A percentile compares a stretch with the other conserved stretches of the same genome.
These are phyloP conservation scores for Lipomyces anomalus DNA, from an alignment of 805 yeast genomes.

Conservation along the genomic window DNA sequence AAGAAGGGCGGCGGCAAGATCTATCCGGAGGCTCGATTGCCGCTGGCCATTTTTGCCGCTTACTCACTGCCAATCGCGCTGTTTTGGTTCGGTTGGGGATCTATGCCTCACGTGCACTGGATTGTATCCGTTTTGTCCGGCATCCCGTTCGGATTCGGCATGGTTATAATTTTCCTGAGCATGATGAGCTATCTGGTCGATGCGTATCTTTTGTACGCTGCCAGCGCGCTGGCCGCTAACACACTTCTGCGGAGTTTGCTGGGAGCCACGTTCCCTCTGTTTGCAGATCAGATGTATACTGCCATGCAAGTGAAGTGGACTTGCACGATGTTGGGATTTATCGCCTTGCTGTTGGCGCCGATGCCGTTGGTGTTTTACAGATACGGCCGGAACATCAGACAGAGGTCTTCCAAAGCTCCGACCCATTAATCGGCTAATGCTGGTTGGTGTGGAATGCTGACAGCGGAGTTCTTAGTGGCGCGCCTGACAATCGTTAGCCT, in stretches of 20 bases:
- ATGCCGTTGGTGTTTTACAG: constrained; percentile 41
- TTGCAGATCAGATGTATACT: constrained; percentile 50
- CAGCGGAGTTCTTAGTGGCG: too few species aligned
- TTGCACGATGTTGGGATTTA: constrained; percentile 45
- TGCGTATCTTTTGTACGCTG: constrained; percentile 60
- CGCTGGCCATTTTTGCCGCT: constrained; percentile 46
- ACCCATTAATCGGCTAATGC: too few species aligned
- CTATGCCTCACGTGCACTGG: constrained; percentile 51
- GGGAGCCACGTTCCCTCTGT: constrained; percentile 52
- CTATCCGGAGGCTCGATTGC: constrained; percentile 58
- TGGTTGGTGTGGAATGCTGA: too few species aligned
- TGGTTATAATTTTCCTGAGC: constrained; percentile 57
- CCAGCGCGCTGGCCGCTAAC: constrained; percentile 61
- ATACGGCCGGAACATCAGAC: constrained; percentile 4
- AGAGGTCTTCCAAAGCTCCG: constrained; percentile 1
- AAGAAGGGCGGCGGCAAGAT: constrained; percentile 46
- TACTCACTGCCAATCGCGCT: constrained; percentile 52
- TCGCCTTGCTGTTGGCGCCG: constrained; percentile 55
- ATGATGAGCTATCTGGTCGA: constrained; percentile 64
- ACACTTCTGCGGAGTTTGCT: constrained; percentile 65
- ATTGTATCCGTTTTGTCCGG: constrained; percentile 59
- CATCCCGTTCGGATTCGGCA: constrained; percentile 52
- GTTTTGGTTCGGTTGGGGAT: constrained; percentile 69
- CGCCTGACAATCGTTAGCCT: too few species aligned
- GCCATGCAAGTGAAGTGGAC: constrained; percentile 51